Evolutionary conservation across 192 early-diverging fungal genomes (phyloP).

Genomic region (Coemansia sp.): DNA sequence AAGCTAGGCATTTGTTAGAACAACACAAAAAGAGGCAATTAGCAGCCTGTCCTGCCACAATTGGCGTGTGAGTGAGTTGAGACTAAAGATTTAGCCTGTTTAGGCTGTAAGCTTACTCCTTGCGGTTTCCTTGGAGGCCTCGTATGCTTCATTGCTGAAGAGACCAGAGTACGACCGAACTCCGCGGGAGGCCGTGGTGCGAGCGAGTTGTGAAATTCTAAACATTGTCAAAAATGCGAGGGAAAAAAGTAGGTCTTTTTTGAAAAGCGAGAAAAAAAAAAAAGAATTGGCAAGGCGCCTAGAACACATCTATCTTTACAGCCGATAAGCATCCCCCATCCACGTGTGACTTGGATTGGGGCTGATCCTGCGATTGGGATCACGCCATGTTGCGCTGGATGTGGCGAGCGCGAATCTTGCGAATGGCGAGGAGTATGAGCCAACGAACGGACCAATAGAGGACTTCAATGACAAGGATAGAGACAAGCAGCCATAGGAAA

Average conservation of each 20-base stretch:
- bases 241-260: background rate
- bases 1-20: constrained; percentile 13
- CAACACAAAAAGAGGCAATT: background rate
- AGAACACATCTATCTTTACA: background rate
- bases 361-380: background rate
- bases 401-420: constrained; percentile 33
- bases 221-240: constrained; percentile 20
- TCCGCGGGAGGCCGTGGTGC: constrained; percentile 35
- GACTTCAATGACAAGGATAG: constrained; percentile 15
- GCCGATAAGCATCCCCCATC: constrained; percentile 19
- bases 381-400: constrained; percentile 28
- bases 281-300: background rate
- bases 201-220: constrained; percentile 39
- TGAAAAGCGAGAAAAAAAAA: constrained; percentile 5
- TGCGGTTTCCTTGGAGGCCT: constrained; percentile 45
- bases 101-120: constrained; percentile 24
- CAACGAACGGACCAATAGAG: background rate
- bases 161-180: constrained; percentile 41
- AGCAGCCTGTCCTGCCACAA: background rate
- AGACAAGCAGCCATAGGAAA: constrained; percentile 18
- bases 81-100: background rate
- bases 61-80: background rate
- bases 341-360: background rate
- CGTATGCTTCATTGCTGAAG: constrained; percentile 31
- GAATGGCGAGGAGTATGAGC: background rate